These are phyloP conservation scores for Sarocladiaceae sp. DNA, from an alignment of 2,329 filamentous ascomycete species.

Conservation along the genomic window DNA sequence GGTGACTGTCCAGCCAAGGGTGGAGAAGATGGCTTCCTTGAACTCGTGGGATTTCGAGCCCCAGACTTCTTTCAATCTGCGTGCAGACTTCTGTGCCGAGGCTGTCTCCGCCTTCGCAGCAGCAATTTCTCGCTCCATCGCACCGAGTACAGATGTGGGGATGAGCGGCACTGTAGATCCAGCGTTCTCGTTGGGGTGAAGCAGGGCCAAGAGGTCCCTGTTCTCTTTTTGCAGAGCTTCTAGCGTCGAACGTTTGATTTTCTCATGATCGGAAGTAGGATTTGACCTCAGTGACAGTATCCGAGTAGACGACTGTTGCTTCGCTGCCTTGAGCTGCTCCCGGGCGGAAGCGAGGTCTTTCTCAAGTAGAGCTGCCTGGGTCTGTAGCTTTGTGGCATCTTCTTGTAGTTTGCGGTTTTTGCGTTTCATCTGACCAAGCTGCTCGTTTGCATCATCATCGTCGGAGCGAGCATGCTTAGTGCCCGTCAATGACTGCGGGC, in stretches of 20 bases:
- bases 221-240: conserved; percentile 79
- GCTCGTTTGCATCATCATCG: conserved; percentile 61
- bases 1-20: conserved; percentile 90
- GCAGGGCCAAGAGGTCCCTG: conserved; percentile 69
- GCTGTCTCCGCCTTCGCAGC: conserved; percentile 65
- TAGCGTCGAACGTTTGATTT: conserved; percentile 78
- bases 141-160: conserved; percentile 71
- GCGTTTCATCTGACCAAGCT: conserved; percentile 76
- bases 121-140: conserved; percentile 69
- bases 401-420: conserved; percentile 86
- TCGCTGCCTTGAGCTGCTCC: conserved; percentile 65
- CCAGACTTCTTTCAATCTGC: conserved; percentile 90
- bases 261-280: conserved; percentile 80
- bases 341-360: conserved; percentile 69
- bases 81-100: conserved; percentile 76
- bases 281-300: conserved; percentile 87
- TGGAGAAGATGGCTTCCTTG: conserved; percentile 86
- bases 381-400: conserved; percentile 65
- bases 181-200: conserved; percentile 43
- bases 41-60: conserved; percentile 88
- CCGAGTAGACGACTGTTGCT: conserved; percentile 69
- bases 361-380: conserved; percentile 64
- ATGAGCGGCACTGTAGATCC: conserved; percentile 56
- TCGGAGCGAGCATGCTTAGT: conserved; percentile 63
- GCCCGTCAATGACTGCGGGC: conserved; percentile 40